These are phyloP conservation scores for Ustilago sp. DNA, from an alignment of 1,284 basidiomycete genomes.

Conservation along the genomic window DNA sequence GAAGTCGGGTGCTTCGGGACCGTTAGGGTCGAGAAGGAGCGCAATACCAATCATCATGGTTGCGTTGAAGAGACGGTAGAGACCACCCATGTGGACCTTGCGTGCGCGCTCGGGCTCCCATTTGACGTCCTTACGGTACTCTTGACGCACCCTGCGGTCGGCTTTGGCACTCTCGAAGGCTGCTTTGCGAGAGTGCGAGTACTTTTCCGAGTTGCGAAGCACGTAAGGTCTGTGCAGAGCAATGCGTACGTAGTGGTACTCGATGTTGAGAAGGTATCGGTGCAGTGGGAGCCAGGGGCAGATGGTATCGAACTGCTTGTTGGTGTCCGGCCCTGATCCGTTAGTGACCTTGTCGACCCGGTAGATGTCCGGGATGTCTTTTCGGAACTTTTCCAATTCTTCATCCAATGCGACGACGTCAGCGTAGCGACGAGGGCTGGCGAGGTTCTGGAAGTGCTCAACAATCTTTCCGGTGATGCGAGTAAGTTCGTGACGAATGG, in stretches of 20 bases:
- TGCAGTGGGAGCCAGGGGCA: constrained; percentile 63
- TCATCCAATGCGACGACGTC: constrained; percentile 87
- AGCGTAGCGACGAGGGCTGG: constrained; percentile 79
- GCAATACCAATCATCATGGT: constrained; percentile 66
- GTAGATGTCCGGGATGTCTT: constrained; percentile 80
- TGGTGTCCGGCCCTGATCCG: constrained; percentile 65
- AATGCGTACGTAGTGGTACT: constrained; percentile 65
- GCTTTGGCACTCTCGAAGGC: constrained; percentile 61
- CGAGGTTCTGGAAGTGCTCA: constrained; percentile 92
- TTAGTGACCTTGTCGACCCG: constrained; percentile 76
- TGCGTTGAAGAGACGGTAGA: constrained; percentile 64
- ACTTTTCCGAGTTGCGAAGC: constrained; percentile 60
- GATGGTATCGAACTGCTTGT: constrained; percentile 57
- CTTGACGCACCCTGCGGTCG: constrained; percentile 58
- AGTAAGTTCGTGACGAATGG: constrained; percentile 84
- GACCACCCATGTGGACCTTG: constrained; percentile 62
- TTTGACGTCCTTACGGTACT: constrained; percentile 60
- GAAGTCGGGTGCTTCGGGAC: constrained; percentile 54
- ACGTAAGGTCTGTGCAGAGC: constrained; percentile 65
- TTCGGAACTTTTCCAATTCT: constrained; percentile 86
- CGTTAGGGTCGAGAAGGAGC: constrained; percentile 59
- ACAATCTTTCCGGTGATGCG: constrained; percentile 90
- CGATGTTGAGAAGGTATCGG: constrained; percentile 65
- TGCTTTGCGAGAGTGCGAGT: constrained; percentile 56
- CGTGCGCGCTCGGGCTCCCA: constrained; percentile 59